Evolutionary conservation across 306 rosid species (phyloP).

Genomic region (Cicer cuneatum): DNA sequence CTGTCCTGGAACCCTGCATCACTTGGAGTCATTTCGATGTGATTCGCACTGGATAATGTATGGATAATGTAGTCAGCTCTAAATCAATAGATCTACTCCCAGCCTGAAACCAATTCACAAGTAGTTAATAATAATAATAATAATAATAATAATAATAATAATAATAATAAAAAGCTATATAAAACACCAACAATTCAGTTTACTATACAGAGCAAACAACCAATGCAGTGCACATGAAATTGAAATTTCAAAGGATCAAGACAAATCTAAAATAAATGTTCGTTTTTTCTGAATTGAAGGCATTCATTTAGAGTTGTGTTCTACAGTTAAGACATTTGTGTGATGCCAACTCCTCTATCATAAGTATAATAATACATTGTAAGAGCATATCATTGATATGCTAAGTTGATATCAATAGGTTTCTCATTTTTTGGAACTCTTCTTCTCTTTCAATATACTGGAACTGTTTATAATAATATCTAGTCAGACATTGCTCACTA

Average conservation of each 20-base stretch:
- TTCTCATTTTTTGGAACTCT: background rate
- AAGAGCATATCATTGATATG: background rate
- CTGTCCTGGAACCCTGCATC: slow-evolving; percentile 99
- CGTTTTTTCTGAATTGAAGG: slow-evolving; percentile 5
- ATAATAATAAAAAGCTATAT: too few species aligned
- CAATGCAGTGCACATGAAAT: background rate
- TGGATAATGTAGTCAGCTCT: slow-evolving; percentile 88
- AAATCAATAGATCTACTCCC: slow-evolving; percentile 90
- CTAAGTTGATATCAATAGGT: background rate
- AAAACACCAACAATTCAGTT: slow-evolving; percentile 36
- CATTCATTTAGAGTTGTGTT: background rate
- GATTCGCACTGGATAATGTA: slow-evolving; percentile 87
- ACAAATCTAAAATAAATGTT: slow-evolving; percentile 28
- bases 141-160: too few species aligned
- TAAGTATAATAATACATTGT: background rate
- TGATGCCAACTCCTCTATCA: background rate
- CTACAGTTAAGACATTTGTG: background rate
- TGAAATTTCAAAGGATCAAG: background rate
- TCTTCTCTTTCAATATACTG: background rate
- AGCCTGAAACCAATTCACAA: slow-evolving; percentile 64
- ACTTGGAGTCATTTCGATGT: slow-evolving; percentile 85
- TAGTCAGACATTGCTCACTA: background rate
- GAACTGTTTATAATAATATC: background rate
- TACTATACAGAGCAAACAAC: background rate
- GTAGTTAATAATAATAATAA: slow-evolving; percentile 30